These are phyloP conservation scores for Ceratobasidium sp. DNA, from an alignment of 1,284 basidiomycete species.

Conservation along the genomic window DNA sequence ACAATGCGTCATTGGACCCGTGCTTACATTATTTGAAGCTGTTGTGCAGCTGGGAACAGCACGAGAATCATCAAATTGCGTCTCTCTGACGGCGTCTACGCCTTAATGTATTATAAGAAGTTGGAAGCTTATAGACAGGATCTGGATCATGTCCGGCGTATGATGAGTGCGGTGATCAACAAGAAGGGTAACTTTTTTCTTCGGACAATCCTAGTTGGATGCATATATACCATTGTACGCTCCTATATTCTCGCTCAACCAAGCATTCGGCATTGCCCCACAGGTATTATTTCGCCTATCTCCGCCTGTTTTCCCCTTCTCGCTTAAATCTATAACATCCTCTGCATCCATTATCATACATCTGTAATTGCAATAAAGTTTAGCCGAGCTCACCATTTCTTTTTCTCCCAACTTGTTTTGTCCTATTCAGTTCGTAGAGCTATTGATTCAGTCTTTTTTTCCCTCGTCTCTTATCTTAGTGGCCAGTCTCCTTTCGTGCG, in stretches of 20 bases:
- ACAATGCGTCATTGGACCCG: neutral
- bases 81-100: neutral
- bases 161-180: neutral
- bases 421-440: too few species aligned
- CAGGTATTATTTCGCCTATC: too few species aligned
- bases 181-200: neutral
- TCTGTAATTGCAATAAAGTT: too few species aligned
- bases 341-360: neutral
- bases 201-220: neutral
- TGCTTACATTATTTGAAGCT: constrained; percentile 27
- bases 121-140: constrained; percentile 4
- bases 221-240: neutral
- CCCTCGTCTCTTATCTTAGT: too few species aligned
- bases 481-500: too few species aligned
- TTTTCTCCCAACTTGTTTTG: too few species aligned
- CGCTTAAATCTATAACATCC: neutral
- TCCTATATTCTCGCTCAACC: too few species aligned
- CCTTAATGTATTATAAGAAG: neutral
- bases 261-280: neutral
- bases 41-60: neutral
- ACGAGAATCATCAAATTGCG: neutral
- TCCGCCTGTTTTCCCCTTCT: neutral
- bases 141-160: constrained; percentile 1
- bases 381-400: too few species aligned
- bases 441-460: too few species aligned